These are phyloP conservation scores for Fomitopsis serialis DNA, from an alignment of 768 basidiomycete genomes.

Conservation along the genomic window DNA sequence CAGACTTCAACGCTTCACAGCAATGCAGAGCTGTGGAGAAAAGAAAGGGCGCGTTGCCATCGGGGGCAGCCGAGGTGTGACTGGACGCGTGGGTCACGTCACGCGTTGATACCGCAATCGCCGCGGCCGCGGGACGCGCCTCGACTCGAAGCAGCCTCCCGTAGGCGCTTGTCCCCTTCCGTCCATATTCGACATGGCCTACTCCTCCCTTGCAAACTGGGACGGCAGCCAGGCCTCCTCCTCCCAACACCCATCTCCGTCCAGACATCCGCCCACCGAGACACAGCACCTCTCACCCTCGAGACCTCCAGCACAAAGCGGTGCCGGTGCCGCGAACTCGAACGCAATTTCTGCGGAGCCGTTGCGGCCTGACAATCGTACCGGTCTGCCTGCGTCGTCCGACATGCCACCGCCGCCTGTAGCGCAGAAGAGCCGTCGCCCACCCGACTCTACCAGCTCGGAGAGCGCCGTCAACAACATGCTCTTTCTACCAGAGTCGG, in stretches of 20 bases:
- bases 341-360: background rate
- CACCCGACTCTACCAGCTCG: no score
- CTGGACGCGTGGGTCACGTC: background rate
- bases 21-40: no score
- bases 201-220: slow-evolving; percentile 16
- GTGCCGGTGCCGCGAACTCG: background rate
- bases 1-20: no score
- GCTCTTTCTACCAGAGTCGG: no score
- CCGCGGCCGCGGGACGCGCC: background rate
- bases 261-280: background rate
- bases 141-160: background rate
- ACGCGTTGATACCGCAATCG: background rate
- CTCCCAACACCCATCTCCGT: background rate
- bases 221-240: slow-evolving; percentile 10
- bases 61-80: background rate
- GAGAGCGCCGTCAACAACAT: no score
- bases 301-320: background rate
- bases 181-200: slow-evolving; percentile 6
- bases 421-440: background rate
- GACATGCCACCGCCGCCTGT: background rate
- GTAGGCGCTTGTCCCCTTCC: background rate
- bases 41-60: background rate
- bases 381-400: background rate
- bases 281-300: background rate
- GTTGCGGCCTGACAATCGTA: background rate